These are phyloP conservation scores for Triticum dicoccoides DNA, from an alignment of 176 grass and related monocot species.

Conservation along the genomic window DNA sequence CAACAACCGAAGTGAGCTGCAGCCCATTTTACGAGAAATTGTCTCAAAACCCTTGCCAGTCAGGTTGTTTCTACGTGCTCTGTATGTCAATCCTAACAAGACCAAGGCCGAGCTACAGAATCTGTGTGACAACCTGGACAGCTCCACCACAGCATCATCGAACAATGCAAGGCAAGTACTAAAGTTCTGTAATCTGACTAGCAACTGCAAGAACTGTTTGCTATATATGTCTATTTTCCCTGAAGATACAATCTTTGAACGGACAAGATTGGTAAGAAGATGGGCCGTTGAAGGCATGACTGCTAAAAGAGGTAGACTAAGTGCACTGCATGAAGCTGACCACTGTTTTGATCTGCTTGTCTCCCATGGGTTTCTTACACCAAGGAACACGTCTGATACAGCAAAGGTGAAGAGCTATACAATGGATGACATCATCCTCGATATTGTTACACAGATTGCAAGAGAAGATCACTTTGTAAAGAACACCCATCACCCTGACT, in stretches of 20 bases:
- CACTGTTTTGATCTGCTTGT: neutral
- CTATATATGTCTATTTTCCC: slow-evolving; percentile 14
- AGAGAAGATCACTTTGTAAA: neutral
- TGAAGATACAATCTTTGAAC: neutral
- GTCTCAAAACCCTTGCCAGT: neutral
- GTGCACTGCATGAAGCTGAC: neutral
- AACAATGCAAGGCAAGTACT: too few relatives aligned
- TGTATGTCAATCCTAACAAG: neutral
- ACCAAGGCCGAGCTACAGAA: neutral
- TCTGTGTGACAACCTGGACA: neutral
- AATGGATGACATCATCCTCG: too few relatives aligned
- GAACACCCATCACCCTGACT: neutral
- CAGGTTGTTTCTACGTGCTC: neutral
- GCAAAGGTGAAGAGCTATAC: neutral
- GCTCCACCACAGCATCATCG: too few relatives aligned
- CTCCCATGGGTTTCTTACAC: neutral
- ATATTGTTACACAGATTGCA: neutral
- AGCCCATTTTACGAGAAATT: neutral
- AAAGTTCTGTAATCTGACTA: neutral
- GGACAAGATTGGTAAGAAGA: neutral
- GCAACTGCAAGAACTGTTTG: neutral
- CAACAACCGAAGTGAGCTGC: neutral
- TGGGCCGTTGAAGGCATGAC: neutral
- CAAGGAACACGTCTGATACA: neutral
- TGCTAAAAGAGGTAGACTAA: neutral